Base-by-base conservation (phyloP, 2,329 filamentous ascomycete species). In the Pyrenochaeta sp. region DNA sequence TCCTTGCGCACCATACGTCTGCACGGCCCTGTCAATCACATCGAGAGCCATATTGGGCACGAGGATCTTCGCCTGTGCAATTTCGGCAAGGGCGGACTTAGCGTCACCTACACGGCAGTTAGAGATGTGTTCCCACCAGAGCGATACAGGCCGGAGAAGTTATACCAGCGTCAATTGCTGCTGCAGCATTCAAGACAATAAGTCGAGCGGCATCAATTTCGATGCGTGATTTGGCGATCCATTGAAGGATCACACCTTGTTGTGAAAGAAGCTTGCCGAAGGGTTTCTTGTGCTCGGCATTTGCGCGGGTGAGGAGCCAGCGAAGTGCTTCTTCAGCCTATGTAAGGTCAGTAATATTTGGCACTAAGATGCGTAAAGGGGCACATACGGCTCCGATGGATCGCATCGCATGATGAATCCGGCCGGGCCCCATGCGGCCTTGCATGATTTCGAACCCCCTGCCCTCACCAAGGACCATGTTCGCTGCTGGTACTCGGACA, bases 391-490 rank as follows among this genome's bases (percentile, higher is more conserved):
- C 89, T 55, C 94, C 94, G 72, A 98, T 94, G 49, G 87, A 88
- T 63, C 94, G 89, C 94, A 97, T 97, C 56, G 91, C 91, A 79
- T 97, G 94, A 79, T 97, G 94, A 72, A 98, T 97, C 52, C 94
- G 90, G 36, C 94, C 94, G 2, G 94, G 94, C 0, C 94, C 94
- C 37, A 98, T 88, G 62, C 94, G 90, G 50, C 94, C 94, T 76
- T 98, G 94, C 72, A 97, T 97, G 69, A 98, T 96, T 78, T 97
- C 93, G 75, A 97, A 97, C n/a, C 94, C 94, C 60, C 92, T 87
- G 56, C 94, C 92, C 75, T 94, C 90, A 53, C 94, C 94, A 2
- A 97, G 87, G 9, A 97, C 90, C 66, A 97, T 88, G 79, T 90
- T 93, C 63, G 81, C 80, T 17, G 82, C 85, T 3, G 93, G 93